Evolutionary conservation across 495 filamentous ascomycete genomes (phyloP).

Genomic region (Glonium stellatum): DNA sequence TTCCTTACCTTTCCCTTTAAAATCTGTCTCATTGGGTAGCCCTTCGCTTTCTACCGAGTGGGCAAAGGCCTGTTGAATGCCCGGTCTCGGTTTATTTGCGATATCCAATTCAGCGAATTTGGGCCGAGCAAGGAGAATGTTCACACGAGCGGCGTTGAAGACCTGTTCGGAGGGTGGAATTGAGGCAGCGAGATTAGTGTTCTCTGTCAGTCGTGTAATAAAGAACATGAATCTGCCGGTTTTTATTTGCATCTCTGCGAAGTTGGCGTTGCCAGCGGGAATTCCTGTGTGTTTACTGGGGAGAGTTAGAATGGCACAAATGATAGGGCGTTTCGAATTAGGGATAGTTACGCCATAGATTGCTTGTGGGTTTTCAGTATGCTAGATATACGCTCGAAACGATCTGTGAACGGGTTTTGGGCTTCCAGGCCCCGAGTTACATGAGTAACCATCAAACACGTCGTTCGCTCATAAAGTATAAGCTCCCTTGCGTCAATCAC

Average conservation of each 20-base stretch:
- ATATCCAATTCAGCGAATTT: slow-evolving; percentile 57
- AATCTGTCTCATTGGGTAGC: neutral
- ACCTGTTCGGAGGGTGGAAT: slow-evolving; percentile 81
- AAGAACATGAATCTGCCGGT: slow-evolving; percentile 81
- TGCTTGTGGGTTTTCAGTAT: slow-evolving; percentile 98
- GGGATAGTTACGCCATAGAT: slow-evolving; percentile 47
- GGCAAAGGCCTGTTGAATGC: slow-evolving; percentile 25
- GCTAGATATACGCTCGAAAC: slow-evolving; percentile 89
- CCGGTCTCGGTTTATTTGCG: slow-evolving; percentile 23
- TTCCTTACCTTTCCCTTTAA: slow-evolving; percentile 4
- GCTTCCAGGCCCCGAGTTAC: slow-evolving; percentile 67
- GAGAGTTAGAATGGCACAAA: neutral
- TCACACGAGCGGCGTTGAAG: slow-evolving; percentile 82
- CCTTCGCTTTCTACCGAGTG: slow-evolving; percentile 10
- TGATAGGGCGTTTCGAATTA: neutral
- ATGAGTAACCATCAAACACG: slow-evolving; percentile 85
- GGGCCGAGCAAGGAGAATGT: slow-evolving; percentile 75
- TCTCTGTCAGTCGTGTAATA: slow-evolving; percentile 85
- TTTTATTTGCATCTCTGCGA: slow-evolving; percentile 60
- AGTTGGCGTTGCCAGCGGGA: slow-evolving; percentile 44
- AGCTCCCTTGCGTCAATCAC: slow-evolving; percentile 89
- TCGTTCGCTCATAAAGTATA: slow-evolving; percentile 90
- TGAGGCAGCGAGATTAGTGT: slow-evolving; percentile 89
- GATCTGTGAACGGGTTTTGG: slow-evolving; percentile 79
- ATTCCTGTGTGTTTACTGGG: slow-evolving; percentile 35